A percentile compares a stretch with the other conserved stretches of the same genome.
phyloP scores from a whole-genome alignment of 495 filamentous ascomycete species.

The Aspergillus ellipticus region DNA sequence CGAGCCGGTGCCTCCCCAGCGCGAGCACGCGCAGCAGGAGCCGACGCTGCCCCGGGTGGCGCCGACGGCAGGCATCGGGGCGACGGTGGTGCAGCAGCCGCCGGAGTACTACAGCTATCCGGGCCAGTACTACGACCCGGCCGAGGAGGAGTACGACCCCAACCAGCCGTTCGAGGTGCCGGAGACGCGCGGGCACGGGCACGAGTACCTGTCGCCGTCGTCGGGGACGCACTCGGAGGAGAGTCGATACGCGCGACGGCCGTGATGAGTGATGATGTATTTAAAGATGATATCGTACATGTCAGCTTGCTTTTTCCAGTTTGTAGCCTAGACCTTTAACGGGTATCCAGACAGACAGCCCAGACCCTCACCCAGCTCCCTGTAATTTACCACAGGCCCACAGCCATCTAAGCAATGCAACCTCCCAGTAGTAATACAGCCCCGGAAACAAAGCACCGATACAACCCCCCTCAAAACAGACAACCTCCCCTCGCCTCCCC shows the following conservation, averaged over 20 bases:
- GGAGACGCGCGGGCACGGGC: not conserved
- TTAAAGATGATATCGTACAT: no score
- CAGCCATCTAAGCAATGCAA: no score
- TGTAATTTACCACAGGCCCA: no score
- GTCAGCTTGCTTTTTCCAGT: no score
- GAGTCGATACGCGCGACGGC: not conserved
- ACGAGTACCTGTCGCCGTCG: constrained; percentile 8
- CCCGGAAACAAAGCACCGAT: no score
- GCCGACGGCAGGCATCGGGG: not conserved
- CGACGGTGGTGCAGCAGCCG: not conserved
- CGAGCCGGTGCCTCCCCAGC: constrained; percentile 12
- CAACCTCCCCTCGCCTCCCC: not conserved
- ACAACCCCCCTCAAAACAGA: not conserved
- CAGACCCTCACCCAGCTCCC: no score
- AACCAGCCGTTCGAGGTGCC: constrained; percentile 15
- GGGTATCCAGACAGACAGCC: no score
- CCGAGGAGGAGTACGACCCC: constrained; percentile 11
- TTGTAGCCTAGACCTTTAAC: no score
- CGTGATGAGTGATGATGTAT: not conserved
- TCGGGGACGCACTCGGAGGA: not conserved
- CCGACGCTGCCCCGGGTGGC: not conserved
- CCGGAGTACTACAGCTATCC: constrained; percentile 13
- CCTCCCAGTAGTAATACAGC: no score
- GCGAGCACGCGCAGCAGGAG: not conserved
- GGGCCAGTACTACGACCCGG: constrained; percentile 11